A percentile compares a stretch with the other conserved stretches of the same genome.
Evolutionary conservation across 2,329 filamentous ascomycete species (phyloP).

Genomic region (Myotisia sp.): DNA sequence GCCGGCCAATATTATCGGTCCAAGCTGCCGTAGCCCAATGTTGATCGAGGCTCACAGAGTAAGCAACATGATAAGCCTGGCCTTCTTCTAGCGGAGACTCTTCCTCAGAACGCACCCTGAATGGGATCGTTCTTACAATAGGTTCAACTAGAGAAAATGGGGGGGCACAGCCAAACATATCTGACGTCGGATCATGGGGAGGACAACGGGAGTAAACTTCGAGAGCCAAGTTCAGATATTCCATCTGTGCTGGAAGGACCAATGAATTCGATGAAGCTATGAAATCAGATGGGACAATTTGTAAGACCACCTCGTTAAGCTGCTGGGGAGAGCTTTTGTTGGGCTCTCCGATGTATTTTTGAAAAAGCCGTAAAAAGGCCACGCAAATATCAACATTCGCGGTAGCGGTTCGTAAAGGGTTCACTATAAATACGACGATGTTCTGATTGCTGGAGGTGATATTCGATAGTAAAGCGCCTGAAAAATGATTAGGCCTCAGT

Average conservation of each 20-base stretch:
- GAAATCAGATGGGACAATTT: constrained; percentile 43
- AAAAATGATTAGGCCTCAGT: not conserved
- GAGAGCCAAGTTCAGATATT: constrained; percentile 38
- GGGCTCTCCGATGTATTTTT: constrained; percentile 35
- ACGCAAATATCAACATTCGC: constrained; percentile 40
- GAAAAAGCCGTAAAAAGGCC: constrained; percentile 43
- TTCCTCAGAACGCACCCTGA: constrained; percentile 39
- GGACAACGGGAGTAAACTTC: constrained; percentile 47
- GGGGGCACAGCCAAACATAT: constrained; percentile 36
- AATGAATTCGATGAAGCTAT: constrained; percentile 39
- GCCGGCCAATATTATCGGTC: constrained; percentile 43
- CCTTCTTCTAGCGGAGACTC: constrained; percentile 44
- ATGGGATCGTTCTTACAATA: constrained; percentile 40
- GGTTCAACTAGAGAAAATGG: constrained; percentile 41
- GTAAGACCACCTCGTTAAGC: constrained; percentile 39
- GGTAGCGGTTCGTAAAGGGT: constrained; percentile 37
- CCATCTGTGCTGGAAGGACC: constrained; percentile 36
- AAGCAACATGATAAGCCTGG: constrained; percentile 45
- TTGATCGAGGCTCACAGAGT: constrained; percentile 41
- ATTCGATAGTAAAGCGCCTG: constrained; percentile 24
- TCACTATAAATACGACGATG: constrained; percentile 45
- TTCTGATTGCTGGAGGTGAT: constrained; percentile 24
- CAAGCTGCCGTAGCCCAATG: constrained; percentile 47
- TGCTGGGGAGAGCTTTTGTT: constrained; percentile 20
- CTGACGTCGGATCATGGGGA: constrained; percentile 23